Conservation (phyloP, 163 green algal genomes). For the Scenedesmus sp. region DNA sequence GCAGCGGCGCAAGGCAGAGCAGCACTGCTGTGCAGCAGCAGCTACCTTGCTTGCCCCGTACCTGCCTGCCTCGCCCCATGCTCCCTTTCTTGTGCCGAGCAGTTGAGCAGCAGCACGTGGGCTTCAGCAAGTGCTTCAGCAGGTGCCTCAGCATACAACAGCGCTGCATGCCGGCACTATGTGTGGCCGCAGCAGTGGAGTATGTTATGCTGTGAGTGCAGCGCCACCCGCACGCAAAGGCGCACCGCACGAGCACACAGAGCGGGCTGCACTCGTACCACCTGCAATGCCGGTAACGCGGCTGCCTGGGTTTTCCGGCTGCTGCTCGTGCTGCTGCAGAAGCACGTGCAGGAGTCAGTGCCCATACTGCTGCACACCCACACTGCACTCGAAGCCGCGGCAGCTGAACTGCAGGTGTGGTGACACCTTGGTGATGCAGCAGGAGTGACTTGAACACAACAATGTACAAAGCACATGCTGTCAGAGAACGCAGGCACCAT, state of each 20-base stretch:
- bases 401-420: background rate
- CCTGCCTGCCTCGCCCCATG: too few relatives aligned
- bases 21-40: background rate
- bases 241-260: too few relatives aligned
- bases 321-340: conserved; percentile 8
- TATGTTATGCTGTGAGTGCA: too few relatives aligned
- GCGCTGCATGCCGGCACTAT: too few relatives aligned
- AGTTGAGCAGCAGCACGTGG: too few relatives aligned
- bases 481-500: too few relatives aligned
- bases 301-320: background rate
- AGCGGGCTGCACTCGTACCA: background rate
- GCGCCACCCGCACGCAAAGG: too few relatives aligned
- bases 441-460: background rate
- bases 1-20: background rate
- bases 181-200: too few relatives aligned
- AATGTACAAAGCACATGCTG: background rate
- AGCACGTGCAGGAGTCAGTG: conserved; percentile 37
- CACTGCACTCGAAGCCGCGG: background rate
- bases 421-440: background rate
- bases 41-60: too few relatives aligned
- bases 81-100: too few relatives aligned
- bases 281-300: background rate
- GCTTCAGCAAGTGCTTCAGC: too few relatives aligned
- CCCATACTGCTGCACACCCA: conserved; percentile 34
- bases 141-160: too few relatives aligned